Percentiles rank a stretch among this genome's conserved stretches.
phyloP scores from a whole-genome alignment of 2,329 filamentous ascomycete genomes.

The Corniculantispora saksenae region DNA sequence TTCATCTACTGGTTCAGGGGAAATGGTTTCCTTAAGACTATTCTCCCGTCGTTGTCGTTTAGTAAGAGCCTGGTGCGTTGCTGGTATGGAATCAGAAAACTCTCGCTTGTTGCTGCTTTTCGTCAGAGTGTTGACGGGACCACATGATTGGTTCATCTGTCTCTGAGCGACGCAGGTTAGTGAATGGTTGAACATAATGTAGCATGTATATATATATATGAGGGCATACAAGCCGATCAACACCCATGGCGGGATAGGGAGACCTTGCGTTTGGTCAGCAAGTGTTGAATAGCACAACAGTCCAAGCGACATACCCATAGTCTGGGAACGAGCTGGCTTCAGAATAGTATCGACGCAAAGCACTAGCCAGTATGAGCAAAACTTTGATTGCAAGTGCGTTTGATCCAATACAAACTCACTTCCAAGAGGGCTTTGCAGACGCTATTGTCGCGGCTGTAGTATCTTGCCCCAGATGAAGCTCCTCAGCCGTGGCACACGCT shows the following conservation, averaged over 20 bases:
- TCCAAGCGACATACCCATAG: constrained; percentile 39
- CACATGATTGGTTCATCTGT: constrained; percentile 25
- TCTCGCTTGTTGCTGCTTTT: constrained; percentile 2
- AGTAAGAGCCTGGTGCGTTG: constrained; percentile 21
- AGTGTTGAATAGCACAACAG: constrained; percentile 14
- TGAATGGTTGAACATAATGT: not conserved
- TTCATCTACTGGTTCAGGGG: not conserved
- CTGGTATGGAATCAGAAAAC: constrained; percentile 2
- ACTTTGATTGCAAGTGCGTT: not conserved
- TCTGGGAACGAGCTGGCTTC: constrained; percentile 42
- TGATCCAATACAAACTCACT: not conserved
- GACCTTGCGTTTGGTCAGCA: constrained; percentile 26
- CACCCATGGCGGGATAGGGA: constrained; percentile 12
- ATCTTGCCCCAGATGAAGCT: not conserved
- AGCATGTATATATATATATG: not conserved
- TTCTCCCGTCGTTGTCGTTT: constrained; percentile 28
- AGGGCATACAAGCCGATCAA: not conserved
- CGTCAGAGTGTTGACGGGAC: constrained; percentile 27
- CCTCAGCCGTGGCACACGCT: not conserved
- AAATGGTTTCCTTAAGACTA: not conserved
- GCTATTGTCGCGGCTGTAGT: not conserved
- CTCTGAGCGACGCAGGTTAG: constrained; percentile 22
- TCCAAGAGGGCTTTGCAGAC: not conserved
- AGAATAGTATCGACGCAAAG: constrained; percentile 38
- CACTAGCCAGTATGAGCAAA: constrained; percentile 26